Percentiles rank a stretch among this genome's conserved stretches.
Conservation (phyloP, 2,329 filamentous ascomycete genomes). For the Cercospora nicotianae region DNA sequence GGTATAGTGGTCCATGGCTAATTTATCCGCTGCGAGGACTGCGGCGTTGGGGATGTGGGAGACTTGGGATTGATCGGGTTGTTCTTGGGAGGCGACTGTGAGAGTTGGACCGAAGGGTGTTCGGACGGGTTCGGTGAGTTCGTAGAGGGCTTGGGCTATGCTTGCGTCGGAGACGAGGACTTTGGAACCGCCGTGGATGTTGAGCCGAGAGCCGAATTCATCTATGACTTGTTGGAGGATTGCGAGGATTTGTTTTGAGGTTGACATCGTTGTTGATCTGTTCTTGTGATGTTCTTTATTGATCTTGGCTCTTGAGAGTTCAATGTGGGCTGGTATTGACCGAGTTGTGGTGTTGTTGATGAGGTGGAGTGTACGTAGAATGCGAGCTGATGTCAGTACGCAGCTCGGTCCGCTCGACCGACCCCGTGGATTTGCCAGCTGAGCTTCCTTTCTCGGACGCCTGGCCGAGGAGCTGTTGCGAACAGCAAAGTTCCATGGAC, state of each 20-base stretch:
- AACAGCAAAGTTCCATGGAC: background rate
- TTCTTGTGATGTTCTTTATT: background rate
- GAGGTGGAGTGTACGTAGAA: background rate
- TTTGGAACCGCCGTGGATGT: slow-evolving; percentile 28
- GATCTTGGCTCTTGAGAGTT: background rate
- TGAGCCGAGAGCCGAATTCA: slow-evolving; percentile 25
- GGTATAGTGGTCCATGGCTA: slow-evolving; percentile 32
- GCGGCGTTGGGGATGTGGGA: slow-evolving; percentile 22
- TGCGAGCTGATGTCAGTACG: slow-evolving; percentile 9
- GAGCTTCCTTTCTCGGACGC: slow-evolving; percentile 8
- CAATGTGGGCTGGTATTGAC: background rate
- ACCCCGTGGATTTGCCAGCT: slow-evolving; percentile 3
- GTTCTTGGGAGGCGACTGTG: slow-evolving; percentile 27
- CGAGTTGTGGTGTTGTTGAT: background rate
- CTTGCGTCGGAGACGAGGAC: slow-evolving; percentile 28
- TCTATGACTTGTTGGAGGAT: slow-evolving; percentile 25
- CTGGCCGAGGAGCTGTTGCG: background rate
- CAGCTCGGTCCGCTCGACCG: slow-evolving; percentile 12
- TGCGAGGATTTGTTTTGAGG: slow-evolving; percentile 12
- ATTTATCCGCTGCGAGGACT: slow-evolving; percentile 19
- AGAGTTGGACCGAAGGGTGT: slow-evolving; percentile 32
- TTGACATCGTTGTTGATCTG: slow-evolving; percentile 1
- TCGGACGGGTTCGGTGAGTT: slow-evolving; percentile 24
- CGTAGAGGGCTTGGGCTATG: slow-evolving; percentile 27
- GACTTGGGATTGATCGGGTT: slow-evolving; percentile 13